Conservation (phyloP, 2,329 filamentous ascomycete genomes). For the Phialophora expanda region DNA sequence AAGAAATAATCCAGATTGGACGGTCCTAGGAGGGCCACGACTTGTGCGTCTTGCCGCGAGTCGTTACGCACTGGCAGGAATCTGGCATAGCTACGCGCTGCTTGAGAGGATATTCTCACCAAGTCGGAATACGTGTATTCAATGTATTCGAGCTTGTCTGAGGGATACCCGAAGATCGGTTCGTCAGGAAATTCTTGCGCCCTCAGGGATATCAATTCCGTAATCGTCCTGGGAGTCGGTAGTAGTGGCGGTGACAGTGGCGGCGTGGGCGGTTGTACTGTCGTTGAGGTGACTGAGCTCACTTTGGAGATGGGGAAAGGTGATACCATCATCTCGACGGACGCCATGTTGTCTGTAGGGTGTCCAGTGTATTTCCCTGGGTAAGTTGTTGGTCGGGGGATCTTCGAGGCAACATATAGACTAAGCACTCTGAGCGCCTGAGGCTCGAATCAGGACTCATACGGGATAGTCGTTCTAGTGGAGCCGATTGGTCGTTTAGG, state of each 20-base stretch:
- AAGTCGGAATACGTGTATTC: constrained; percentile 34
- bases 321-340: not conserved
- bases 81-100: constrained; percentile 19
- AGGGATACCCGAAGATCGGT: constrained; percentile 35
- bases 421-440: no score
- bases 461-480: no score
- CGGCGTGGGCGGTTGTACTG: constrained; percentile 21
- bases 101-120: constrained; percentile 19
- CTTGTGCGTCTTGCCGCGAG: constrained; percentile 2
- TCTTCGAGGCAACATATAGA: no score
- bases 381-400: no score
- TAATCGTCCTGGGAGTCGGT: constrained; percentile 29
- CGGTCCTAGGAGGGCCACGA: constrained; percentile 30
- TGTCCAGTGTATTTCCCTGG: no score
- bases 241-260: constrained; percentile 19
- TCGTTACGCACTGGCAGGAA: no score
- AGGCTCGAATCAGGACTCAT: no score
- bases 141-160: constrained; percentile 29
- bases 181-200: constrained; percentile 27
- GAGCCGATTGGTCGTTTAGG: no score
- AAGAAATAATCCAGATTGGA: constrained; percentile 34
- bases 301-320: constrained; percentile 6
- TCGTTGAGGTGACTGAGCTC: constrained; percentile 5
- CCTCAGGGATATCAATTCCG: constrained; percentile 32
- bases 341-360: no score